Evolutionary conservation across 805 yeast species (phyloP), one percentile per base, ranked within the genome.

Genomic region (Saturnispora ahearnii): DNA sequence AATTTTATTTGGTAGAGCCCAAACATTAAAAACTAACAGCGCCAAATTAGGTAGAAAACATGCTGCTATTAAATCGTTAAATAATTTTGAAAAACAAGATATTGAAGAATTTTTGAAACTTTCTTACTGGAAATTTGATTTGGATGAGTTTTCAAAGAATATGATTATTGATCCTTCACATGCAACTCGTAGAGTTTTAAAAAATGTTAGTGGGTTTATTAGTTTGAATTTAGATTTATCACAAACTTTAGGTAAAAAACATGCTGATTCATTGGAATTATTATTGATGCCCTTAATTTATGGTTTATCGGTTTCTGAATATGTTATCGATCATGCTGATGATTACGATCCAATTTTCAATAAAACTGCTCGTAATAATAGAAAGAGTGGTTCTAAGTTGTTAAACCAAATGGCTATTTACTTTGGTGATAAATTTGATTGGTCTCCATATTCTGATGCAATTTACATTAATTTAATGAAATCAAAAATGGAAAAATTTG

Each of bases 1-100:
- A 56, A 82, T 93, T 26, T 68, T 93, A 21, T 91, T 83, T 65
- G 98, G 98, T 8, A 75, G 95, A 51, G 87, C 89, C 8, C 95
- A 87, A 65, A 75, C 82, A 1, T 73, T 81, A 4, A 76, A 72
- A 49, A 70, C 78, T 1, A 82, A 85, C 62, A 88, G 87, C 52
- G 76, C 81, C 29, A 86, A 86, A 60, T 76, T 78, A 49, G 82
- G 89, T 31, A 76, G 85, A 55, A 84, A 87, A 54, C 74, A 73
- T 57, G 87, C 93, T 8, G 82, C 87, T 8, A 71, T 87, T 11
- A 72, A 82, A 22, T 69, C 81, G 6, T 64, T 87, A 45, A 82
- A 86, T 4, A 79, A 72, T 52, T 70, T 87, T 44, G 64, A 72
- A 3, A 74, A 74, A 15, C 61, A 68, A 5, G 74, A 78, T 56